Conservation (phyloP, 345 rosid genomes). For the Lagerstroemia speciosa region DNA sequence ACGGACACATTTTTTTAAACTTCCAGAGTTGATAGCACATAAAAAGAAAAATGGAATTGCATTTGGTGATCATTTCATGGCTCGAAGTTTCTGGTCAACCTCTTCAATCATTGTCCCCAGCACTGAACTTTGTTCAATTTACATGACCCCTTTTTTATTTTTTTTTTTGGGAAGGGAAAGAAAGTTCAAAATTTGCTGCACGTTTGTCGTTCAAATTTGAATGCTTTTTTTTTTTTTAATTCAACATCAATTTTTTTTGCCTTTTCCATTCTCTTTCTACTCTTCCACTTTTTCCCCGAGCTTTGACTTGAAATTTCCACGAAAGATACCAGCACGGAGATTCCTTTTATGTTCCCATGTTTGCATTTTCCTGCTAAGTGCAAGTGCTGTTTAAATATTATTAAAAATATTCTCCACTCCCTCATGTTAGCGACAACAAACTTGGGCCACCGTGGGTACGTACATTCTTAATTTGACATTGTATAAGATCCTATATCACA, state of each 20-base stretch:
- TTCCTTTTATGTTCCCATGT: not conserved
- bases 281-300: slow-evolving; percentile 10
- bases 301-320: slow-evolving; percentile 26
- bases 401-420: not conserved
- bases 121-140: not conserved
- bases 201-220: slow-evolving; percentile 1
- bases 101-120: not conserved
- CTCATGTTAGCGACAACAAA: not conserved
- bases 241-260: slow-evolving; percentile 2
- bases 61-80: not conserved
- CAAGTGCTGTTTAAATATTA: not conserved
- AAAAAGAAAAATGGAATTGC: not conserved
- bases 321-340: slow-evolving; percentile 16
- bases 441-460: not conserved
- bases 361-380: not conserved
- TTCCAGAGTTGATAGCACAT: too few species aligned
- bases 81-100: not conserved
- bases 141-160: not conserved
- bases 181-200: not conserved
- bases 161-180: not conserved
- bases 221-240: slow-evolving; percentile 3
- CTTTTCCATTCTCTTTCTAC: slow-evolving; percentile 23
- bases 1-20: too few species aligned
- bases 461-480: too few species aligned
- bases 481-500: too few species aligned